Evolutionary conservation across 2,329 filamentous ascomycete genomes (phyloP).

Genomic region (Aureobasidium sp.): DNA sequence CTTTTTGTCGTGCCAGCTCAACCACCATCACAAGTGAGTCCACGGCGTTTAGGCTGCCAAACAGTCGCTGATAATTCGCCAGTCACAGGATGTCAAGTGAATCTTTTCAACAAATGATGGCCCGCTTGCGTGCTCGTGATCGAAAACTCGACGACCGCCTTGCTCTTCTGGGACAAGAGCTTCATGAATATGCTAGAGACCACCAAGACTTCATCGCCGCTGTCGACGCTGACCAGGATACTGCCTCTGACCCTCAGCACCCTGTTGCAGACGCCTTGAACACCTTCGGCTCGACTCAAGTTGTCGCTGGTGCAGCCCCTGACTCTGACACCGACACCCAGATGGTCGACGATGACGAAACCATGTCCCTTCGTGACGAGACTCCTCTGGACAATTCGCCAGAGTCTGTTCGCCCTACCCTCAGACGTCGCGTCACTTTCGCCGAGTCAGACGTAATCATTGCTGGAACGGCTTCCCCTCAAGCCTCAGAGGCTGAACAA

Average conservation of each 20-base stretch:
- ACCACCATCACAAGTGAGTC: no score
- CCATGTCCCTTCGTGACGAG: not conserved
- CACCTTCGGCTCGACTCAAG: not conserved
- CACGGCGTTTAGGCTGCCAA: no score
- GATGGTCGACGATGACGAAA: not conserved
- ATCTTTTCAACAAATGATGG: not conserved
- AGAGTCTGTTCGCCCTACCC: no score
- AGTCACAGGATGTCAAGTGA: not conserved
- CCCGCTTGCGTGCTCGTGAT: not conserved
- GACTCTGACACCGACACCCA: no score
- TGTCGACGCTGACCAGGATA: not conserved
- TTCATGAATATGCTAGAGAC: not conserved
- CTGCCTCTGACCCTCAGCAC: not conserved
- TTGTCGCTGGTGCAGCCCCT: no score
- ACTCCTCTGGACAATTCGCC: not conserved
- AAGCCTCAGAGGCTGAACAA: not conserved
- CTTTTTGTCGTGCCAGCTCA: no score
- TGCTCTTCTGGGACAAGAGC: not conserved
- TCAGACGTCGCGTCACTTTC: not conserved
- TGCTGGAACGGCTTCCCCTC: not conserved
- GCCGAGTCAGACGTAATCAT: not conserved
- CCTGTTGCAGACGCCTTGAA: not conserved
- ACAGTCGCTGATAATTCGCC: no score
- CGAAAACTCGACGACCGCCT: not conserved
- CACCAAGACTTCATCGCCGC: not conserved